Base-by-base conservation (phyloP, 78 protist species). In the Bigelowiella natans region DNA sequence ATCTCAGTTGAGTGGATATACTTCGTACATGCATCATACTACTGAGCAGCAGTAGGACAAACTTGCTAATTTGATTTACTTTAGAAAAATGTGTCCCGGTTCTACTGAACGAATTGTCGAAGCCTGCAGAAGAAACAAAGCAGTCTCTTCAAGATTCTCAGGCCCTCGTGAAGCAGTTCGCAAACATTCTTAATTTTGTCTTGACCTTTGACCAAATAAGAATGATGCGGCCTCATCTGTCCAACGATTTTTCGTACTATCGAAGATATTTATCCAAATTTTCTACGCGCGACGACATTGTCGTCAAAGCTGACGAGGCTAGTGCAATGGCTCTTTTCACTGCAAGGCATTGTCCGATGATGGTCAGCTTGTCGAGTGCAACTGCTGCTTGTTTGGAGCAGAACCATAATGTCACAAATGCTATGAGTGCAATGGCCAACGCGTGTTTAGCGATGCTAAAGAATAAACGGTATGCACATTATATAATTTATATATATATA, bases 161-260 rank as follows among this genome's bases (percentile, higher is more conserved):
- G 31, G 86, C 86, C 11, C 29, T 83, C 3, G 86, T 28, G 39
- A 28, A 7, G 11, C 86, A 83, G 86, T 34, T 83, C 3, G 86
- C 86, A 11, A 11, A 28, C 38, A 7, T 83, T 34, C 29, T 83
- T 2, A 83, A 83, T 28, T 83, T 83, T 34, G 86, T 83, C 38
- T 11, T 83, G 11, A 28, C 86, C 11, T 83, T 83, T 34, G 86
- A 83, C 86, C 11, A 7, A 26, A 83, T 28, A 2, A 29, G 86
- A 2, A 83, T 83, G 86, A 83, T 83, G 86, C 86, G 86, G 2
- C 86, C 86, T 28, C 11, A 83, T 28, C 86, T 83, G 39, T 83
- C 86, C 86, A 83, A 83, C 29, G 86, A 83, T 34, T 83, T 83
- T 11, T 83, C 86, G 3, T 83, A 83, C 29, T 83, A 83, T 11